A percentile compares a stretch with the other conserved stretches of the same genome.
Conservation (phyloP, 2,329 filamentous ascomycete species). For the Claviceps africana region DNA sequence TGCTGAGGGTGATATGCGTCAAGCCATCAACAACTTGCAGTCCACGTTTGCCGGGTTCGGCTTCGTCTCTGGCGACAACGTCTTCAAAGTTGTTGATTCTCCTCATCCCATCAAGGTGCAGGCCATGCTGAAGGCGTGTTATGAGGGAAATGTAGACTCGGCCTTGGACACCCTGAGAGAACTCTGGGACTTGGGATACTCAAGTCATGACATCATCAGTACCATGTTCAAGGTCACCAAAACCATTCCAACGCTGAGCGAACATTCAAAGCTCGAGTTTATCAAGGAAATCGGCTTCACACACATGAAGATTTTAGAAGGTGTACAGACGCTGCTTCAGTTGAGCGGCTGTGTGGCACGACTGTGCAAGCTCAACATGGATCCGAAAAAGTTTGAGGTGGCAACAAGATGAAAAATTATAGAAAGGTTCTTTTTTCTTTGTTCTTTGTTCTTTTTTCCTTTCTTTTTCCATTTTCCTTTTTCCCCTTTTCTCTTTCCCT, state of each 20-base stretch:
- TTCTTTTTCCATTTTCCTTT: too few species aligned
- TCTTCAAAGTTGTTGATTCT: slow-evolving; percentile 93
- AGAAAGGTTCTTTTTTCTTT: background rate
- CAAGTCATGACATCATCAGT: slow-evolving; percentile 96
- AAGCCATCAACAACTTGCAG: slow-evolving; percentile 97
- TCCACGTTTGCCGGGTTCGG: slow-evolving; percentile 87
- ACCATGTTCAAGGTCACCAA: slow-evolving; percentile 99
- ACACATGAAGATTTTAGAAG: slow-evolving; percentile 98
- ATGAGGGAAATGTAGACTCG: slow-evolving; percentile 78
- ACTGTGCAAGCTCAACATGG: slow-evolving; percentile 93
- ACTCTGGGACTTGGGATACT: slow-evolving; percentile 89
- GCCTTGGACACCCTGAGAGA: slow-evolving; percentile 79
- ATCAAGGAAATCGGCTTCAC: slow-evolving; percentile 98
- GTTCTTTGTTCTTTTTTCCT: background rate
- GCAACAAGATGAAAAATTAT: slow-evolving; percentile 18
- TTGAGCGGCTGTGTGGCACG: slow-evolving; percentile 84
- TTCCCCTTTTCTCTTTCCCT: background rate
- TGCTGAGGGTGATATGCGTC: slow-evolving; percentile 95
- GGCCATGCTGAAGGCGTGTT: slow-evolving; percentile 94
- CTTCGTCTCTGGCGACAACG: slow-evolving; percentile 94
- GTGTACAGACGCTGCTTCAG: slow-evolving; percentile 87
- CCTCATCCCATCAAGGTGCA: slow-evolving; percentile 97
- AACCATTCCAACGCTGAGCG: slow-evolving; percentile 78
- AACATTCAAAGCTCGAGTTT: slow-evolving; percentile 92
- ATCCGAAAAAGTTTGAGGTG: slow-evolving; percentile 60